Conservation (phyloP, 108 stramenopile genomes). For the Cyclotella sp. region DNA sequence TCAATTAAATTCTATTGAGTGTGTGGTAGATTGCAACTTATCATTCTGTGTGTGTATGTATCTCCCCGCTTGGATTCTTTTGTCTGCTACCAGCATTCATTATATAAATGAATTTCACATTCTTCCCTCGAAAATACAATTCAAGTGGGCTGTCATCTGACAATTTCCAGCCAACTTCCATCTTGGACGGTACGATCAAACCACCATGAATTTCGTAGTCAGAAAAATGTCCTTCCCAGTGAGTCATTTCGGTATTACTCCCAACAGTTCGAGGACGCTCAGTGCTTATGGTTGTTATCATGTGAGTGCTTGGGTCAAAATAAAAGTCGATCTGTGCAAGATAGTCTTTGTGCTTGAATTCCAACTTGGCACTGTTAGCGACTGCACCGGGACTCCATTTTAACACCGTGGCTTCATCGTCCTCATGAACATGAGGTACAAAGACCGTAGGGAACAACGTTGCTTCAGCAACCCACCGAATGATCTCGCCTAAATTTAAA, state of each 20-base stretch:
- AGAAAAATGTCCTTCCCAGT: slow-evolving; percentile 28
- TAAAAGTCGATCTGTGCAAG: slow-evolving; percentile 17
- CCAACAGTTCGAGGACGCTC: slow-evolving; percentile 21
- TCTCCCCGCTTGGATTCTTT: background rate
- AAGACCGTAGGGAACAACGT: slow-evolving; percentile 32
- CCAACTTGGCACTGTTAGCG: slow-evolving; percentile 20
- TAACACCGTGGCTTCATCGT: background rate
- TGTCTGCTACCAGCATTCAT: slow-evolving; percentile 3
- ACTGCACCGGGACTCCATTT: slow-evolving; percentile 24
- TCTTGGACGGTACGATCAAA: slow-evolving; percentile 29
- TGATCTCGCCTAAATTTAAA: slow-evolving; percentile 33
- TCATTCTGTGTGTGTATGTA: slow-evolving; percentile 12
- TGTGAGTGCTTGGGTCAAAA: slow-evolving; percentile 25
- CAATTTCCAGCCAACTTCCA: slow-evolving; percentile 34
- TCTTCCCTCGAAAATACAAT: slow-evolving; percentile 37
- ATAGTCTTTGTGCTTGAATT: slow-evolving; percentile 15
- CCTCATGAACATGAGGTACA: slow-evolving; percentile 7
- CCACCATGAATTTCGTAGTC: slow-evolving; percentile 33
- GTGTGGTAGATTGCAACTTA: background rate
- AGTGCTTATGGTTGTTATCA: slow-evolving; percentile 17
- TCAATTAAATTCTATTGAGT: too few species aligned
- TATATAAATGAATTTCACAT: slow-evolving; percentile 26
- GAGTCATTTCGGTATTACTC: slow-evolving; percentile 8
- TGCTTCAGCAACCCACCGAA: slow-evolving; percentile 35
- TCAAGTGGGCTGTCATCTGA: slow-evolving; percentile 18